A percentile compares a stretch with the other conserved stretches of the same genome.
phyloP scores from a whole-genome alignment of 2,329 filamentous ascomycete species.

The Aspergillus latus region DNA sequence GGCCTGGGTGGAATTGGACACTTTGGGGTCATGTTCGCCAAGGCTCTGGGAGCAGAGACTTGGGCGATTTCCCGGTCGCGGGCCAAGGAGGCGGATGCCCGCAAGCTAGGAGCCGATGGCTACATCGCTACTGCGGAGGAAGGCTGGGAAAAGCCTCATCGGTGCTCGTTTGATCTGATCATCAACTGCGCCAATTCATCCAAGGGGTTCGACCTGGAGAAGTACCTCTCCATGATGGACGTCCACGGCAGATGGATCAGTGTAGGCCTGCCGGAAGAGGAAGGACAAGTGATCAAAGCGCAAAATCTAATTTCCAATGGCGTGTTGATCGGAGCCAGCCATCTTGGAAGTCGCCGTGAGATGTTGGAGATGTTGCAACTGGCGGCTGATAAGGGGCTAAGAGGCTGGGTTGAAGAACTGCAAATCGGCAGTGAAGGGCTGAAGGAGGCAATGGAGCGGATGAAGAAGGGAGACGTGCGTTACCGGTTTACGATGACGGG shows the following conservation, averaged over 20 bases:
- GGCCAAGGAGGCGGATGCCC: constrained; percentile 60
- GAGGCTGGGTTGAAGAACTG: constrained; percentile 69
- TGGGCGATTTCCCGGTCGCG: constrained; percentile 62
- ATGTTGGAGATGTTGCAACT: constrained; percentile 71
- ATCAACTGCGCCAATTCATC: constrained; percentile 78
- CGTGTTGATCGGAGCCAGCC: constrained; percentile 66
- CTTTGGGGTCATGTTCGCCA: constrained; percentile 68
- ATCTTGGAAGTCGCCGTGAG: constrained; percentile 69
- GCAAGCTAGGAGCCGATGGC: constrained; percentile 60
- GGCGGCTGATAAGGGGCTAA: constrained; percentile 67
- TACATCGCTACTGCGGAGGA: constrained; percentile 60
- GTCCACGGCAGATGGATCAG: constrained; percentile 78
- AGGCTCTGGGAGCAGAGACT: constrained; percentile 64
- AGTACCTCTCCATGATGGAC: constrained; percentile 77
- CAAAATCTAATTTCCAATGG: constrained; percentile 76
- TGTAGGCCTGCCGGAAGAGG: constrained; percentile 76
- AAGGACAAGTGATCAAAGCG: constrained; percentile 68
- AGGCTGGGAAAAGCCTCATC: constrained; percentile 57
- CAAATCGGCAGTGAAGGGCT: constrained; percentile 70
- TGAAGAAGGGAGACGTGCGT: constrained; percentile 69
- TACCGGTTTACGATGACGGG: constrained; percentile 69
- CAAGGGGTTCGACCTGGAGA: constrained; percentile 58
- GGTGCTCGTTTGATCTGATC: constrained; percentile 61
- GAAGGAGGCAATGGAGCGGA: constrained; percentile 66
- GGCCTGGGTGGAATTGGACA: constrained; percentile 66